Conservation (phyloP, 106 monocot species). For the Apostasia shenzhenica region DNA sequence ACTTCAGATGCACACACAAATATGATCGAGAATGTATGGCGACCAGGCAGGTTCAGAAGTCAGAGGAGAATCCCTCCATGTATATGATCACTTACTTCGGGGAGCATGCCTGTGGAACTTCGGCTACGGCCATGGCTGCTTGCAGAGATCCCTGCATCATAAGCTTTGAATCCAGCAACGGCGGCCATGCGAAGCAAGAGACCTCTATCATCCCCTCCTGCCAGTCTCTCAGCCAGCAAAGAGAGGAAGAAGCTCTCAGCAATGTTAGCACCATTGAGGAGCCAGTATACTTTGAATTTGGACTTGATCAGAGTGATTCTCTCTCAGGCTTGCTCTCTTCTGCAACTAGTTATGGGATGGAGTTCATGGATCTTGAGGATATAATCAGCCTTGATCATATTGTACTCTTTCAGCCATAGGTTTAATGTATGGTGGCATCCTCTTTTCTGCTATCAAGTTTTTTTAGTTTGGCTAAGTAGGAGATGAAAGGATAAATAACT, state of each 20-base stretch:
- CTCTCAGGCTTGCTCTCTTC: neutral
- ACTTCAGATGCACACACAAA: conserved; percentile 48
- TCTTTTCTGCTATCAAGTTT: neutral
- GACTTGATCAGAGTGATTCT: neutral
- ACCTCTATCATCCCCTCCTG: neutral
- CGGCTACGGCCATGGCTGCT: neutral
- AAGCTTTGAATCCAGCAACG: conserved; percentile 1
- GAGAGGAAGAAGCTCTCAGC: conserved; percentile 3
- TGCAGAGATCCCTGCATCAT: neutral
- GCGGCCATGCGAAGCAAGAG: neutral
- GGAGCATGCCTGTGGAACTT: conserved; percentile 25
- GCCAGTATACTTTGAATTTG: neutral
- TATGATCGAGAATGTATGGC: conserved; percentile 23
- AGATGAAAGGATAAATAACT: neutral
- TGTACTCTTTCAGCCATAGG: neutral
- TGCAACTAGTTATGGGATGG: neutral
- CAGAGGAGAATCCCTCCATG: conserved; percentile 17
- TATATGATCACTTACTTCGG: conserved; percentile 35
- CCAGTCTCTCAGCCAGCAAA: neutral
- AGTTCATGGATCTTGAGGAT: neutral
- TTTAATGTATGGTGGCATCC: neutral
- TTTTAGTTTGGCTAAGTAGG: neutral
- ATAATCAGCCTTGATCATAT: neutral
- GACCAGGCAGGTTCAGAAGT: conserved; percentile 26
- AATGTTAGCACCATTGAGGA: neutral